Base-by-base conservation (phyloP, 2,329 filamentous ascomycete genomes). In the Penicillium carneum region DNA sequence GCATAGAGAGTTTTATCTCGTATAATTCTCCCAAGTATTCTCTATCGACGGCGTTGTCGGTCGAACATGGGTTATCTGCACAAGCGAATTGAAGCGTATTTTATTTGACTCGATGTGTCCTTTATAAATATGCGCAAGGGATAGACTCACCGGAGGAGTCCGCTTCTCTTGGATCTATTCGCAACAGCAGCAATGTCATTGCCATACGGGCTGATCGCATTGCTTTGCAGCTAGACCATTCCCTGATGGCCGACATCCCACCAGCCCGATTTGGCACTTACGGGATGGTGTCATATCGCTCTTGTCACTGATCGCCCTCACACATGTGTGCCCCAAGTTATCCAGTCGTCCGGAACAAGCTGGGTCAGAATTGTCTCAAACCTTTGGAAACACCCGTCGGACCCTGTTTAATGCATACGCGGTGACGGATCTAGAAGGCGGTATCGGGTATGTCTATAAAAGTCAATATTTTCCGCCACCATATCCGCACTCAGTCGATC, bases 401-500 rank as follows among this genome's bases (percentile, higher is more conserved):
- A 46, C 88, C 88, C 67, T 87, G 81, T 74, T 93, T 7, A 62
- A 89, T 84, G 62, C 85, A 84, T 38, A 86, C 89, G 70, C 4
- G 23, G 23, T 26, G 23, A 26, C 23, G 23, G 23, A 26, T 26
- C 23, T 26, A 6, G 23, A 26, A 26, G 23, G 23, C 23, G 23
- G 23, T 26, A 26, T 26, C 23, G 23, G 23, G 23, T 26, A 26
- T 26, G 23, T 26, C 23, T 26, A 26, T 26, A 26, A 26, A 26
- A 26, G 23, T 26, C 23, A 26, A 6, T 26, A 26, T 26, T 26
- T 26, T 26, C 23, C 23, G 23, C 23, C 23, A 26, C 23, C 5
- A 26, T 26, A 26, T 26, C 23, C 23, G 23, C 23, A 26, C 23
- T 26, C 4, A 26, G 23, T 26, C 23, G 23, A 26, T 26, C 23